Base-by-base conservation (phyloP, 257 asterid genomes). In the Paulownia fortunei region DNA sequence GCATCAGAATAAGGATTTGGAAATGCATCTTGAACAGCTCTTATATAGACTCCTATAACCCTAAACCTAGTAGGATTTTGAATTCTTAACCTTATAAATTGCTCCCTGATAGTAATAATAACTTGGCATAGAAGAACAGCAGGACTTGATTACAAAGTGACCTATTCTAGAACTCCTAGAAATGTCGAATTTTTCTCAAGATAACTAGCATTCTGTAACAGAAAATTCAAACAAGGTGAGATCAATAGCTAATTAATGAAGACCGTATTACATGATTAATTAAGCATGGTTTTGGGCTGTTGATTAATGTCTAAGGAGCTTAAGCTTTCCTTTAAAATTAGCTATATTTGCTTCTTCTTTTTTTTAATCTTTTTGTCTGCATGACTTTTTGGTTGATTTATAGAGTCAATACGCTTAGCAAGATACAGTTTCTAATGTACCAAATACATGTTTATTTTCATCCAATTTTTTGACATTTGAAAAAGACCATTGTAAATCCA, bases 381-480 rank as follows among this genome's bases (percentile, higher is more conserved):
- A 34, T 32, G 51, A 32, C 37, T 16, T 30, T 55, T 47, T 44
- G 34, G 37, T 9, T 34, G 11, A 61, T 59, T 73, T 34, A 19
- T 26, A 23, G 26, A 54, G 13, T 18, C 47, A 18, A 32, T 69
- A 39, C 5, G 39, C 19, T 73, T 4, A 59, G 60, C 26, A 61
- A 70, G 56, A 61, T 32, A 16, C 42, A 42, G 63, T 37, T 55
- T 69, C 69, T 61, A 42, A 24, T 32, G 47, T 15, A 13, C 32
- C 18, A 8, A 59, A 24, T 58, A n/a, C 59, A 60, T 76, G 58
- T 73, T 59, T 72, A 27, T 41, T 67, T 6, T 58, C 46, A 60
- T 86, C 32, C 46, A 24, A 19, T 42, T 42, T 32, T 49, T 11
- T 27, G 60, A 63, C 41, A 51, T 24, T 44, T 79, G 78, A 81